A percentile compares a stretch with the other conserved stretches of the same genome.
Conservation (phyloP, 441 rosid genomes). For the Populus hybrid region DNA sequence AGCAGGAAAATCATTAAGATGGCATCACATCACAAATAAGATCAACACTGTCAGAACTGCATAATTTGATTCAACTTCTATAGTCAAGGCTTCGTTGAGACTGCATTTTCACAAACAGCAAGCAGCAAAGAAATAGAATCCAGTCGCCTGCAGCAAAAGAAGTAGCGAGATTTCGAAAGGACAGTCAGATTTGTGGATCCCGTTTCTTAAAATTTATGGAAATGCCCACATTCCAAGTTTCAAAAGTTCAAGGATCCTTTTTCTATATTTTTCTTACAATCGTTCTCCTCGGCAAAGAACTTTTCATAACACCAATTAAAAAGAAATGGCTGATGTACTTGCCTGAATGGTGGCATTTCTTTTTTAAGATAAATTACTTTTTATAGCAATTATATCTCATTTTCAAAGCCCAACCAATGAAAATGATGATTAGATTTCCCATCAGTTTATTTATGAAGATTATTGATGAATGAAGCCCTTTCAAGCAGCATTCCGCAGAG, state of each 20-base stretch:
- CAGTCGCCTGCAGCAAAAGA: too few species aligned
- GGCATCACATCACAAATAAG: neutral
- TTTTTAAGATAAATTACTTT: conserved; percentile 10
- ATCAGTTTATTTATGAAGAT: conserved; percentile 18
- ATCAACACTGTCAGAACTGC: neutral
- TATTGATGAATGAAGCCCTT: conserved; percentile 27
- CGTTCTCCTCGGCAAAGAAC: conserved; percentile 11
- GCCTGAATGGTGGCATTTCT: conserved; percentile 19
- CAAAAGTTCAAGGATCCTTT: neutral
- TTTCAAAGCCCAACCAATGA: conserved; percentile 43
- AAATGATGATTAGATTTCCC: conserved; percentile 36
- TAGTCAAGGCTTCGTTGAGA: neutral
- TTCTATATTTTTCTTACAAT: neutral
- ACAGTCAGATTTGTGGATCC: too few species aligned
- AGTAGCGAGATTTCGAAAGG: too few species aligned
- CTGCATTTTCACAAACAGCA: too few species aligned
- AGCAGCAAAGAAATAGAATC: too few species aligned
- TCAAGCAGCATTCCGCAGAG: conserved; percentile 5
- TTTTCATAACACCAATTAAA: conserved; percentile 21
- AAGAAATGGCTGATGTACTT: conserved; percentile 19
- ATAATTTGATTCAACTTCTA: neutral
- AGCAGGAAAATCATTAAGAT: neutral
- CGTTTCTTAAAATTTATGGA: too few species aligned
- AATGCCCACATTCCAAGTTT: neutral
- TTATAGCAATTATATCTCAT: conserved; percentile 34